phyloP scores from a whole-genome alignment of 805 yeast species.

The Saturnispora mendoncae region DNA sequence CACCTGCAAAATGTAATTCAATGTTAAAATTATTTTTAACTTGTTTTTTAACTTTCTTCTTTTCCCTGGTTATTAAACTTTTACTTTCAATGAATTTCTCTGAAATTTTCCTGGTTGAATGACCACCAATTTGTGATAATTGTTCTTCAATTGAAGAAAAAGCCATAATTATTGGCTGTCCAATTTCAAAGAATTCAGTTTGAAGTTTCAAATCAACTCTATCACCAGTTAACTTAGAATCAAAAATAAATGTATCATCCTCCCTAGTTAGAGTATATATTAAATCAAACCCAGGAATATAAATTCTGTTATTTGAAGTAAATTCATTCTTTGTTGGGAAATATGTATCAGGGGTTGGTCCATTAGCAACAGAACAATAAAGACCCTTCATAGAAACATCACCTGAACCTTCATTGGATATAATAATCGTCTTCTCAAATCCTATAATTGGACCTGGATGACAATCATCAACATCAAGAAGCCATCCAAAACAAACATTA shows the following conservation, averaged over 20 bases:
- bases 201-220: conserved; percentile 57
- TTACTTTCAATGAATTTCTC: neutral
- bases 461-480: conserved; percentile 37
- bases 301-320: conserved; percentile 49
- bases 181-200: conserved; percentile 43
- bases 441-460: conserved; percentile 72
- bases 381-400: conserved; percentile 61
- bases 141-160: conserved; percentile 28
- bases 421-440: conserved; percentile 61
- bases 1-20: conserved; percentile 58
- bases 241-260: conserved; percentile 25
- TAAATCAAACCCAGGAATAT: conserved; percentile 59
- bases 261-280: conserved; percentile 31
- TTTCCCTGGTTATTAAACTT: neutral
- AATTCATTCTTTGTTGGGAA: conserved; percentile 37
- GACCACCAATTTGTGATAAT: conserved; percentile 14
- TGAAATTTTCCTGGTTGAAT: neutral
- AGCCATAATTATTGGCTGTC: conserved; percentile 47
- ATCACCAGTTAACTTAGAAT: conserved; percentile 54
- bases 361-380: conserved; percentile 63
- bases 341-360: conserved; percentile 41
- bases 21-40: conserved; percentile 36
- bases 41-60: neutral
- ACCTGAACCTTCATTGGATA: conserved; percentile 53
- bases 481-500: conserved; percentile 71